Percentiles rank a stretch among this genome's conserved stretches.
These are phyloP conservation scores for Smithsoniella earleae DNA, from an alignment of 163 green algal species.

Conservation along the genomic window DNA sequence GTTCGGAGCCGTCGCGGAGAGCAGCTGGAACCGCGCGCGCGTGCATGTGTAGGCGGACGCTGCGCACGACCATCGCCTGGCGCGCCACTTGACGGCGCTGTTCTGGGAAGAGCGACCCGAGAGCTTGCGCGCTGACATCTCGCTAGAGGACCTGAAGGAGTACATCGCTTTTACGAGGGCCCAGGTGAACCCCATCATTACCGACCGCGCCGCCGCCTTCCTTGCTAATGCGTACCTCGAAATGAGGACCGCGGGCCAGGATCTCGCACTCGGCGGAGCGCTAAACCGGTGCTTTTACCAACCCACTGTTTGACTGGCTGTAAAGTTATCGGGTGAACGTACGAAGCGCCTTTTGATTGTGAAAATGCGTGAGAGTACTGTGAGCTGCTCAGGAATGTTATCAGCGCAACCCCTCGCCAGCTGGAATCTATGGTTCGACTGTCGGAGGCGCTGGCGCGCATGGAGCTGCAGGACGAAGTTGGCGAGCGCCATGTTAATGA, in stretches of 20 bases:
- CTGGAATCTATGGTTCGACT: slow-evolving; percentile 91
- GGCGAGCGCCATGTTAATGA: slow-evolving; percentile 28
- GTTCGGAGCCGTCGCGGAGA: background rate
- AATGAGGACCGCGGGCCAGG: slow-evolving; percentile 43
- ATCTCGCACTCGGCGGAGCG: background rate
- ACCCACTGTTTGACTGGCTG: background rate
- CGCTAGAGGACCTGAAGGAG: slow-evolving; percentile 63
- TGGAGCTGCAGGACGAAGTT: slow-evolving; percentile 62
- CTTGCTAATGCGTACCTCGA: slow-evolving; percentile 69
- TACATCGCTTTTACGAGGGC: slow-evolving; percentile 83
- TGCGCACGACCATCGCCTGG: slow-evolving; percentile 59
- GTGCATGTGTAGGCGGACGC: slow-evolving; percentile 51
- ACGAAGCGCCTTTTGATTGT: background rate
- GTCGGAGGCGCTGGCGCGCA: slow-evolving; percentile 78
- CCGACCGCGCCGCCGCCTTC: slow-evolving; percentile 60
- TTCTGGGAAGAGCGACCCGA: slow-evolving; percentile 46
- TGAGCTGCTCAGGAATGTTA: slow-evolving; percentile 38
- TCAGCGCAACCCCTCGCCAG: slow-evolving; percentile 92
- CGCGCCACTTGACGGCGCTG: slow-evolving; percentile 63
- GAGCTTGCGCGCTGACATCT: slow-evolving; percentile 44
- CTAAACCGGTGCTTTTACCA: background rate
- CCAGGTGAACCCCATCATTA: slow-evolving; percentile 57
- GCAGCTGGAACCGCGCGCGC: background rate
- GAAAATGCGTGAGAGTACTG: slow-evolving; percentile 32
- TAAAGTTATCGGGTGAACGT: too few relatives aligned